phyloP scores from a whole-genome alignment of 108 stramenopile genomes.

The Mediolabrus comicus region DNA sequence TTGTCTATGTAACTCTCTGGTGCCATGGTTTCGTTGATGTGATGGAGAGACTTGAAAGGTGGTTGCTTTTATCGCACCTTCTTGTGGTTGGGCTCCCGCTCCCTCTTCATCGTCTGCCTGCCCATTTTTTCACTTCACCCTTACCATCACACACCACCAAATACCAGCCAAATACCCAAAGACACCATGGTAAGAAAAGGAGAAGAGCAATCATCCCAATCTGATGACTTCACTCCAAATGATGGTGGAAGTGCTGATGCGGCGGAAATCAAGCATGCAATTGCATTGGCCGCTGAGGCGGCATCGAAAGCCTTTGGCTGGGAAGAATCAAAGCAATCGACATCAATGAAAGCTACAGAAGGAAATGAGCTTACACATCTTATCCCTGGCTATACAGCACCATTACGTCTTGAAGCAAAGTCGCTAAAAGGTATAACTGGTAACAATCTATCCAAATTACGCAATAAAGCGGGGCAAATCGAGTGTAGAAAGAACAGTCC shows the following conservation, averaged over 20 bases:
- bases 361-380: slow-evolving; percentile 73
- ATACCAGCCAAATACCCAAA: no score
- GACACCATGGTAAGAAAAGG: not conserved
- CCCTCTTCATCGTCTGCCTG: no score
- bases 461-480: slow-evolving; percentile 36
- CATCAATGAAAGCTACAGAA: not conserved
- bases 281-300: not conserved
- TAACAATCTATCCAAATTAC: slow-evolving; percentile 42
- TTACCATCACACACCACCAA: no score
- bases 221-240: no score
- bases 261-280: not conserved
- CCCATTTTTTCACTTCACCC: no score
- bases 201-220: no score
- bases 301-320: not conserved
- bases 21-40: not conserved
- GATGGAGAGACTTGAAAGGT: no score
- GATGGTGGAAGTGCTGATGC: not conserved
- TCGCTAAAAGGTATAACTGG: slow-evolving; percentile 26
- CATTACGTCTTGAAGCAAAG: slow-evolving; percentile 57
- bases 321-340: not conserved
- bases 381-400: slow-evolving; percentile 81
- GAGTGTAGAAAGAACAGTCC: slow-evolving; percentile 43
- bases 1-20: not conserved
- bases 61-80: no score
- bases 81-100: not conserved